Evolutionary conservation across 2,329 filamentous ascomycete genomes (phyloP), one percentile per base, ranked within the genome.

Genomic region (Ascochyta pisi): DNA sequence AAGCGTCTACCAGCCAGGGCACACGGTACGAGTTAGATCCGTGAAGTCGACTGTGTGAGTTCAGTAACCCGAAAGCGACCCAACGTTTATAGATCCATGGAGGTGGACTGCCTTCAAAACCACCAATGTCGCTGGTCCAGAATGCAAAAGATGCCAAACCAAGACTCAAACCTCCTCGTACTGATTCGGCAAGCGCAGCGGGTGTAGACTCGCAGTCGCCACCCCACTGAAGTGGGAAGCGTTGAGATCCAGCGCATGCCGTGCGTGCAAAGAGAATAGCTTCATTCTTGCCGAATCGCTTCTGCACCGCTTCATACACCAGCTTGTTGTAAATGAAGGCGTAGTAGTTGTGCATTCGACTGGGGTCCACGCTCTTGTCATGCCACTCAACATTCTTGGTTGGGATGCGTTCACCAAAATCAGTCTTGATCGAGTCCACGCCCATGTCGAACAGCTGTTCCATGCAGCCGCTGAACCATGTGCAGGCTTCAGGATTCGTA

Each of bases 301-400:
- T 77, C 67, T 86, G 82, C 12, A 91, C 79, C 1, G 86, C 82
- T 65, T 89, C 84, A 69, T 89, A 90, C 7, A 90, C 88, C 52
- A 85, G 73, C 63, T 86, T 84, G 80, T 91, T 91, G 78, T 89
- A 91, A 3, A 87, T 75, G 67, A 89, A 88, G n/a, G 89, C 82
- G 72, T 91, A 91, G 77, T 85, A 91, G 74, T 91, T 91, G 77
- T 91, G 89, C 88, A 91, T 91, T 64, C 83, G 84, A 46, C 78
- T 78, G 1, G 87, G 83, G 63, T 90, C 86, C n/a, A 79, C 69
- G 5, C 78, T 79, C 43, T 77, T 68, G 63, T 90, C 86, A 67
- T 84, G 79, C 83, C 88, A 91, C 61, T 83, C 79, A 6, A 90
- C 84, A 62, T 88, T 85, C 44, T 82, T 79, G 5, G 82, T 84